phyloP scores from a whole-genome alignment of 306 rosid genomes.

The Neltuma alba region DNA sequence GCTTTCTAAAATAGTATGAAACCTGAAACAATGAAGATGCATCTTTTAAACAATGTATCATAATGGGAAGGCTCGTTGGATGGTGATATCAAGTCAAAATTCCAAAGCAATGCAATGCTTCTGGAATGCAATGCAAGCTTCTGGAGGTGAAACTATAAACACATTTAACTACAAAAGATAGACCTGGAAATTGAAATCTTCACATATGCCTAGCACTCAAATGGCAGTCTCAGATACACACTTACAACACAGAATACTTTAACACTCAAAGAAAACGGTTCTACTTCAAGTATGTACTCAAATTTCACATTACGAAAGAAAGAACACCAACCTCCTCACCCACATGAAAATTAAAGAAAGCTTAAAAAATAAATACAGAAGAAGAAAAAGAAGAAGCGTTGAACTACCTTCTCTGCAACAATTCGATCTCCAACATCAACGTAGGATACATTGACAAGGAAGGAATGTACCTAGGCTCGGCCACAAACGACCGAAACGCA shows the following conservation, averaged over 20 bases:
- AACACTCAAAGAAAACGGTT: not conserved
- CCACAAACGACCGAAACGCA: slow-evolving; percentile 72
- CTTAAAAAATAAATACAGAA: not conserved
- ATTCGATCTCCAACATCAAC: slow-evolving; percentile 97
- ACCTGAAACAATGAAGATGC: slow-evolving; percentile 61
- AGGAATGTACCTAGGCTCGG: slow-evolving; percentile 99
- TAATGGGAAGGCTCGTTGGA: slow-evolving; percentile 14
- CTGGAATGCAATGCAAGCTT: not conserved
- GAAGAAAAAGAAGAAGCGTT: not conserved
- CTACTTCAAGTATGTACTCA: not conserved
- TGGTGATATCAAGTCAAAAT: slow-evolving; percentile 15
- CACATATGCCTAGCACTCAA: not conserved
- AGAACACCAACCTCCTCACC: not conserved
- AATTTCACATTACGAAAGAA: not conserved
- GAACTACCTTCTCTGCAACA: slow-evolving; percentile 89
- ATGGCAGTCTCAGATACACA: slow-evolving; percentile 17
- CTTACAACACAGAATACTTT: not conserved
- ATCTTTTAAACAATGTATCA: slow-evolving; percentile 23
- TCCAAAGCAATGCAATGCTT: too few species aligned
- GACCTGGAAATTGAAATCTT: not conserved
- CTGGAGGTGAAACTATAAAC: not conserved
- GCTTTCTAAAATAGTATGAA: slow-evolving; percentile 89
- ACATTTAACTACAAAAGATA: slow-evolving; percentile 2
- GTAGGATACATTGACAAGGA: slow-evolving; percentile 99
- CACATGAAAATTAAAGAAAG: not conserved